phyloP scores from a whole-genome alignment of 768 basidiomycete genomes.

The Leccinum longicurvipes region DNA sequence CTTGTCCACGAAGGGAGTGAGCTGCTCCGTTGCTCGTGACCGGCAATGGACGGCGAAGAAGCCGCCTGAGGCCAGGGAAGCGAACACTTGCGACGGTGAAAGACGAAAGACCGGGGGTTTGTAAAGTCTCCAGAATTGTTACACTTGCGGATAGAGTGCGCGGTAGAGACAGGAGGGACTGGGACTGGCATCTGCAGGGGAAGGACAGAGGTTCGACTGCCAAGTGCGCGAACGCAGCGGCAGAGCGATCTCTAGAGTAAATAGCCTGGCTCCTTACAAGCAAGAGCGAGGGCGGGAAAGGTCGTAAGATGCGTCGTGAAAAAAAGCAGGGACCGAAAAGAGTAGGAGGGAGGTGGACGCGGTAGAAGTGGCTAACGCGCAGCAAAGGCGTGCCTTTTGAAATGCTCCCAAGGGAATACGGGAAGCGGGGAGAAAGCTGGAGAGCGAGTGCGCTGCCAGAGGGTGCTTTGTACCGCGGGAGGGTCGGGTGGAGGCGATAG shows the following conservation, averaged over 20 bases:
- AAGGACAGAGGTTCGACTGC: slow-evolving; percentile 40
- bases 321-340: slow-evolving; percentile 21
- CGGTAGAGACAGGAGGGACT: slow-evolving; percentile 58
- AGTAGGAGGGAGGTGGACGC: slow-evolving; percentile 26
- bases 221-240: slow-evolving; percentile 43
- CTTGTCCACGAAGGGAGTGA: slow-evolving; percentile 71
- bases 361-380: slow-evolving; percentile 70
- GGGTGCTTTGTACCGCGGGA: slow-evolving; percentile 19
- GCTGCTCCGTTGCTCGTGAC: slow-evolving; percentile 70
- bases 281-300: slow-evolving; percentile 36
- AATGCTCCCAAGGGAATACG: slow-evolving; percentile 33
- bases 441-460: slow-evolving; percentile 10
- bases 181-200: slow-evolving; percentile 83
- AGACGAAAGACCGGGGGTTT: slow-evolving; percentile 39
- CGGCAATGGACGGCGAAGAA: slow-evolving; percentile 61
- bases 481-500: neutral
- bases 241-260: slow-evolving; percentile 43
- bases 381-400: slow-evolving; percentile 93
- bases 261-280: slow-evolving; percentile 37
- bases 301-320: slow-evolving; percentile 78
- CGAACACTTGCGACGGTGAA: slow-evolving; percentile 53
- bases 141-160: slow-evolving; percentile 67
- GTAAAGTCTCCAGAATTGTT: slow-evolving; percentile 40
- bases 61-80: slow-evolving; percentile 59
- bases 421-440: slow-evolving; percentile 20